phyloP scores from a whole-genome alignment of 768 basidiomycete genomes.

The Trametes gibbosa region DNA sequence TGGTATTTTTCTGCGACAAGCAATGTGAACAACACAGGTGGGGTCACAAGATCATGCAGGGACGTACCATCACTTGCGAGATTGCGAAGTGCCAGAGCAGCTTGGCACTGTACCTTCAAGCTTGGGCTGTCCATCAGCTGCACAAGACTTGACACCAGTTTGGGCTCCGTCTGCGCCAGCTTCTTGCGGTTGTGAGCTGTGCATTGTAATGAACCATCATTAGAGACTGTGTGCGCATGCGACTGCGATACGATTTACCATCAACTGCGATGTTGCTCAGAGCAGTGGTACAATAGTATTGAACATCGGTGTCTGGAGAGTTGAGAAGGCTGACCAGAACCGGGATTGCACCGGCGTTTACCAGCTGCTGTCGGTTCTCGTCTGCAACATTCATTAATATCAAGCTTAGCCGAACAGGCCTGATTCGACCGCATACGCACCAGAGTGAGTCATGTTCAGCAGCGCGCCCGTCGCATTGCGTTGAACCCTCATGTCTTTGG shows the following conservation, averaged over 20 bases:
- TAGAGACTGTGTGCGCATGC: constrained; percentile 2
- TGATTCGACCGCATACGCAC: constrained; percentile 39
- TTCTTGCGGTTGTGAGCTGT: constrained; percentile 88
- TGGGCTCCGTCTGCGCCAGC: constrained; percentile 90
- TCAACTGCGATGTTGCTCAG: constrained; percentile 98
- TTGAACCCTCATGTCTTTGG: constrained; percentile 99
- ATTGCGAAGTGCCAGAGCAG: constrained; percentile 93
- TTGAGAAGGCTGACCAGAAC: constrained; percentile 93
- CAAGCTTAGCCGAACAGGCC: background rate
- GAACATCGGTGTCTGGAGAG: constrained; percentile 97
- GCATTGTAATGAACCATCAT: background rate
- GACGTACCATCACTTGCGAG: constrained; percentile 90
- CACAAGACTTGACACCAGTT: constrained; percentile 90
- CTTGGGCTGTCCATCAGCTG: constrained; percentile 96
- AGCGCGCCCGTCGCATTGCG: constrained; percentile 97
- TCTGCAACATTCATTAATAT: constrained; percentile 46
- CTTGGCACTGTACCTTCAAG: constrained; percentile 98
- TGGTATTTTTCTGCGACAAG: constrained; percentile 88
- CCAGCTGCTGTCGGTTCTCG: constrained; percentile 97
- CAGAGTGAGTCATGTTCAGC: constrained; percentile 99
- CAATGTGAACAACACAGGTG: background rate
- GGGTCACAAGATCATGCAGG: background rate
- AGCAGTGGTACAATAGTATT: constrained; percentile 99
- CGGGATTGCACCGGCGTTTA: constrained; percentile 97
- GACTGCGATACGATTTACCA: constrained; percentile 41